Base-by-base conservation (phyloP, 2,329 filamentous ascomycete species). In the Aspergillus texensis region DNA sequence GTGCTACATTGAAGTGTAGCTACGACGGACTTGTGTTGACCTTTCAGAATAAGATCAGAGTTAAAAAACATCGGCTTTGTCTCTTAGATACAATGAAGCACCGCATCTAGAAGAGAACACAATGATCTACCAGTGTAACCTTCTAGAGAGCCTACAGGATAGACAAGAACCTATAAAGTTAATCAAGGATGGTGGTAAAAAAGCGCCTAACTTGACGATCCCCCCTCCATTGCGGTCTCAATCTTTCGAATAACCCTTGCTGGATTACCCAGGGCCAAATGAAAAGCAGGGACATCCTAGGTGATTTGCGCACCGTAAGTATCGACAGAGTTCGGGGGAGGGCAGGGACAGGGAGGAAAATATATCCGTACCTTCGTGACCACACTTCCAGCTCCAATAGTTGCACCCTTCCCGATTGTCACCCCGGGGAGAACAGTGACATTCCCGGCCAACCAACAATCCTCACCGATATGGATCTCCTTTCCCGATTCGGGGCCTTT, bases 361-460 rank as follows among this genome's bases (percentile, higher is more conserved):
- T 8, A 32, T 41, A 39, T 54, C n/a, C 52, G 34, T 68, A 84
- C 84, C 80, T 90, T 95, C 2, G 91, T 95, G 28, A 96, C 92
- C 4, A 96, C 91, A 74, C 89, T 92, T 1, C 90, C 92, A 1
- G 93, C 93, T 1, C 92, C 93, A 64, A 96, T 84, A 0, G 89
- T 91, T 5, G 82, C 84, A 0, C 93, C 92, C 60, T 85, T 83
- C 0, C 93, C 93, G 67, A 96, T 90, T 1, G 85, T 94, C 28
- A 96, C 88, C 0, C 93, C 93, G 0, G 91, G 88, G 50, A 94
- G 80, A 21, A 96, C 86, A 26, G 83, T 86, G 6, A 88, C 88
- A 71, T 89, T 89, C 0, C 91, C 91, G 1, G 89, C 91, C 34
- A 94, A 78, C 91, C 91, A 93, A 78, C 91, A 91, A 79, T 96